phyloP scores from a whole-genome alignment of 768 basidiomycete genomes.

The Pleurotus sapidus region DNA sequence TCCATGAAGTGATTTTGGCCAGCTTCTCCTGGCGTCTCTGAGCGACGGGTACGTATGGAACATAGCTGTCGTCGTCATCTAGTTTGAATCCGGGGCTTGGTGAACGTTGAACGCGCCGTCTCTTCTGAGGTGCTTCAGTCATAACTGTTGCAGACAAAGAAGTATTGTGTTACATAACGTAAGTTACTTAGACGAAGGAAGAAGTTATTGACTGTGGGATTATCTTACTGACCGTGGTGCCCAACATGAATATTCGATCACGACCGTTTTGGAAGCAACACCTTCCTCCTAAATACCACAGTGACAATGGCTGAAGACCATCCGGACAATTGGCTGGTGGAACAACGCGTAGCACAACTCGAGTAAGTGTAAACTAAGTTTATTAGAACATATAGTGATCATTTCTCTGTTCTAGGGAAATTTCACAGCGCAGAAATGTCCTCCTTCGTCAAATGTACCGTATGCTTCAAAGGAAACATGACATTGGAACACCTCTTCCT shows the following conservation, averaged over 20 bases:
- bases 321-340: conserved; percentile 33
- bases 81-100: conserved; percentile 60
- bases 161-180: neutral
- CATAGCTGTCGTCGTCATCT: conserved; percentile 67
- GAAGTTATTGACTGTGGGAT: neutral
- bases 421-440: conserved; percentile 64
- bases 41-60: conserved; percentile 85
- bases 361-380: conserved; percentile 26
- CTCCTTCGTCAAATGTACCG: conserved; percentile 70
- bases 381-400: conserved; percentile 1
- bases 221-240: neutral
- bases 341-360: conserved; percentile 41
- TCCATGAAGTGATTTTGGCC: conserved; percentile 66
- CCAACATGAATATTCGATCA: too few species aligned
- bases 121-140: conserved; percentile 43
- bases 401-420: conserved; percentile 37
- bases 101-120: conserved; percentile 50
- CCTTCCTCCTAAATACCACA: conserved; percentile 10
- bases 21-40: conserved; percentile 82
- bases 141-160: neutral
- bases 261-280: neutral
- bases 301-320: conserved; percentile 10
- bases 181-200: too few species aligned
- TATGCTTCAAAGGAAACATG: conserved; percentile 55
- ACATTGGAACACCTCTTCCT: conserved; percentile 35